These are phyloP conservation scores for Podila epicladia DNA, from an alignment of 192 early-diverging fungal genomes.

Conservation along the genomic window DNA sequence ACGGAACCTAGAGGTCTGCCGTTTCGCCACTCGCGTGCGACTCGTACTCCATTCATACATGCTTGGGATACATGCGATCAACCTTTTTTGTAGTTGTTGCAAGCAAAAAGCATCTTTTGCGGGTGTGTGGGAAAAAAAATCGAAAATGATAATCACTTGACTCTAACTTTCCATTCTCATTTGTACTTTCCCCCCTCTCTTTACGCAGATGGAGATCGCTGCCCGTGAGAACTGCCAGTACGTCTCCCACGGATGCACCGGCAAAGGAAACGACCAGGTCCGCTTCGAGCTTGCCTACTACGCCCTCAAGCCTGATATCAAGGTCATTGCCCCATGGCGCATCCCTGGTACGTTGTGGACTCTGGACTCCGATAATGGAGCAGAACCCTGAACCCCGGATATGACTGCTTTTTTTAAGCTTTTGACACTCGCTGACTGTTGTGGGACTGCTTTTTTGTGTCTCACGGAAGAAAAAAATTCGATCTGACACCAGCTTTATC, in stretches of 20 bases:
- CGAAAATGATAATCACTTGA: too few species aligned
- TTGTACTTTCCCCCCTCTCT: not conserved
- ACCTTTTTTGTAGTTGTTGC: too few species aligned
- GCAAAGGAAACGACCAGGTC: conserved; percentile 99
- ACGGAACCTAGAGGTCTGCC: not conserved
- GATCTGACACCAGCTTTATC: not conserved
- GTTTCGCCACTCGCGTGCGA: not conserved
- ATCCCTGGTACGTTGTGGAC: conserved; percentile 71
- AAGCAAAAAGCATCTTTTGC: not conserved
- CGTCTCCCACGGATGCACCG: conserved; percentile 99
- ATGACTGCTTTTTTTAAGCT: not conserved
- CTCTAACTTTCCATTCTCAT: not conserved
- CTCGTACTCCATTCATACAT: not conserved
- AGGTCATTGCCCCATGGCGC: conserved; percentile 98
- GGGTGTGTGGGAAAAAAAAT: conserved; percentile 1
- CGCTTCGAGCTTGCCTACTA: conserved; percentile 99
- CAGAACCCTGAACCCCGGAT: not conserved
- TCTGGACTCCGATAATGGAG: not conserved
- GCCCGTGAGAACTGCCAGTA: conserved; percentile 91
- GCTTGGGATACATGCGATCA: too few species aligned
- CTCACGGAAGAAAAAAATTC: not conserved
- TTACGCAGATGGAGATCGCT: conserved; percentile 90
- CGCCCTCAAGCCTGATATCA: conserved; percentile 90
- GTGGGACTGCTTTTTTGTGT: conserved; percentile 11
- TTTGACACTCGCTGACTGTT: not conserved